Conservation (phyloP, 2,329 filamentous ascomycete genomes). For the Helotiales sp. region DNA sequence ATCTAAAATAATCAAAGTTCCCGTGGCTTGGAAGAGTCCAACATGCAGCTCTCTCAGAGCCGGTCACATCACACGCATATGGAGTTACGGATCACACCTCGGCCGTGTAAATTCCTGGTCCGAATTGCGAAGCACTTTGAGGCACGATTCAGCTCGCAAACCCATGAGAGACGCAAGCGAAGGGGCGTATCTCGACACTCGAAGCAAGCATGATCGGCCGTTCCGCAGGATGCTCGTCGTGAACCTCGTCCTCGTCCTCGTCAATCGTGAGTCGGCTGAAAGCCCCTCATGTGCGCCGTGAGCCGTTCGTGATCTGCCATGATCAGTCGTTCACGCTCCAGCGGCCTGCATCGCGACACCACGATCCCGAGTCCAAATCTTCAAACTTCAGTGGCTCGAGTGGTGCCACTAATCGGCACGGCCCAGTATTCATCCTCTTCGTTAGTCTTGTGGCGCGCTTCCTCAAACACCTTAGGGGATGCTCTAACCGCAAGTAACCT, state of each 20-base stretch:
- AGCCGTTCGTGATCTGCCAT: not conserved
- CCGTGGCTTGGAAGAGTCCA: not conserved
- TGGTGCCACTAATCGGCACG: too few relatives aligned
- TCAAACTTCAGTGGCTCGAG: too few relatives aligned
- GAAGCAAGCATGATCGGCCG: not conserved
- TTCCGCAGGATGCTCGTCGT: not conserved
- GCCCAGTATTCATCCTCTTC: slow-evolving; percentile 2
- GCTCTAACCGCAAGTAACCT: slow-evolving; percentile 4
- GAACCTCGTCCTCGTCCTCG: not conserved
- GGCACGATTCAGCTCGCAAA: not conserved
- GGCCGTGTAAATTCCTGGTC: slow-evolving; percentile 8
- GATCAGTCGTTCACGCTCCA: not conserved
- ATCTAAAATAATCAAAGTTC: not conserved
- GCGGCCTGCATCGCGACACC: not conserved
- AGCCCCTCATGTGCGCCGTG: not conserved
- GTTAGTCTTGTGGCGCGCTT: not conserved
- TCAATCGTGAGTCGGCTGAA: slow-evolving; percentile 2
- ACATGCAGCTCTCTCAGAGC: not conserved
- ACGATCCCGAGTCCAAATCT: not conserved
- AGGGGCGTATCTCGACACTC: not conserved
- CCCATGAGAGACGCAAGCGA: not conserved
- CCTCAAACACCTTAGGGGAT: slow-evolving; percentile 2
- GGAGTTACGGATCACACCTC: too few relatives aligned
- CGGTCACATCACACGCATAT: slow-evolving; percentile 6
- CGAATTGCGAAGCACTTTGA: not conserved